phyloP scores from a whole-genome alignment of 176 grass and related monocot species.

The Juncus effusus region DNA sequence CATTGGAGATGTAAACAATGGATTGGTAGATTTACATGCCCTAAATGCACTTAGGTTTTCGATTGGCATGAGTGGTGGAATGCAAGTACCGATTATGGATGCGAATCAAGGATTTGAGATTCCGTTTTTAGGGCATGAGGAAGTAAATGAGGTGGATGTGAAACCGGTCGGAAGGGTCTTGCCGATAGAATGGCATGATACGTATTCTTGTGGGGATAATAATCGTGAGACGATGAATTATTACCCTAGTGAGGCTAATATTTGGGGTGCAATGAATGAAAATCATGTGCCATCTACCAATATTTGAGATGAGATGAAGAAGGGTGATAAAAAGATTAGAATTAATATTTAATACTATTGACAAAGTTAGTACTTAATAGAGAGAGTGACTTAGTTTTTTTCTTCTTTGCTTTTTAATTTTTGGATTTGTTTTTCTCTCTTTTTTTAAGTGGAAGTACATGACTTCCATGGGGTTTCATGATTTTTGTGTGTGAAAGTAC shows the following conservation, averaged over 20 bases:
- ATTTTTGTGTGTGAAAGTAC: slow-evolving; percentile 24
- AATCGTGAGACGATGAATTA: slow-evolving; percentile 45
- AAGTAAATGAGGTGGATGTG: slow-evolving; percentile 28
- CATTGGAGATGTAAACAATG: slow-evolving; percentile 1
- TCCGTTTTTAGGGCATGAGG: slow-evolving; percentile 20
- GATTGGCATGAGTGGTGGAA: slow-evolving; percentile 1
- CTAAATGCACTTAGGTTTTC: slow-evolving; percentile 18
- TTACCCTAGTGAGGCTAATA: slow-evolving; percentile 38
- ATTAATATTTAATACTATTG: slow-evolving; percentile 55
- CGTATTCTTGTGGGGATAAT: slow-evolving; percentile 41
- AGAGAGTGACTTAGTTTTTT: slow-evolving; percentile 24
- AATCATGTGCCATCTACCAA: slow-evolving; percentile 52
- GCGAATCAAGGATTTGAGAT: slow-evolving; percentile 2
- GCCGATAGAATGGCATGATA: slow-evolving; percentile 59
- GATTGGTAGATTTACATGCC: not conserved
- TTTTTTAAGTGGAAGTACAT: slow-evolving; percentile 27
- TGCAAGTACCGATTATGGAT: slow-evolving; percentile 15
- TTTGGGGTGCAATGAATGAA: slow-evolving; percentile 68
- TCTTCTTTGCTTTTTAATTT: slow-evolving; percentile 18
- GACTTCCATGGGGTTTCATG: slow-evolving; percentile 20
- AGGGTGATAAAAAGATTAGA: slow-evolving; percentile 16
- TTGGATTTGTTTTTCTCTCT: slow-evolving; percentile 28
- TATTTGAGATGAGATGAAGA: slow-evolving; percentile 37
- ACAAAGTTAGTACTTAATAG: slow-evolving; percentile 40
- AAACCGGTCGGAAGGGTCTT: slow-evolving; percentile 46